Evolutionary conservation across 306 rosid species (phyloP).

Genomic region (Ochetophila trinervis): DNA sequence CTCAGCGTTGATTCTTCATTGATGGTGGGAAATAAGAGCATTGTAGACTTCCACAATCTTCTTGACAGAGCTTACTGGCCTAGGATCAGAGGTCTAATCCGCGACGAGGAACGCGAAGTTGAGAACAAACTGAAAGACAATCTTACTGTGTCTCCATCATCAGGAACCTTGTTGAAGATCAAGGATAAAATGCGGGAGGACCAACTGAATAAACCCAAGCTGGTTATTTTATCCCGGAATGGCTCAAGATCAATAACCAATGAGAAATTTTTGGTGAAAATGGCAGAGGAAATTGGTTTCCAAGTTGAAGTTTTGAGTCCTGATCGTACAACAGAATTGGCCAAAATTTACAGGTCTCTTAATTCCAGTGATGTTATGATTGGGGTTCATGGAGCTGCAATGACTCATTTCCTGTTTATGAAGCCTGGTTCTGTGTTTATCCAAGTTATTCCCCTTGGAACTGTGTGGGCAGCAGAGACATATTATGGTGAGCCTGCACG

Average conservation of each 20-base stretch:
- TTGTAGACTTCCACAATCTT: constrained; percentile 66
- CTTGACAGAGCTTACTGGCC: constrained; percentile 77
- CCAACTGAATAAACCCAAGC: constrained; percentile 39
- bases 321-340: constrained; percentile 60
- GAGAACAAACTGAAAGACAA: constrained; percentile 24
- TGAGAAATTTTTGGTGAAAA: constrained; percentile 59
- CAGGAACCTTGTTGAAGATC: constrained; percentile 27
- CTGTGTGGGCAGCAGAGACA: constrained; percentile 82
- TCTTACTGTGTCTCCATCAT: constrained; percentile 23
- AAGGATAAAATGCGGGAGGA: constrained; percentile 15
- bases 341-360: constrained; percentile 63
- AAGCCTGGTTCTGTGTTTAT: constrained; percentile 67
- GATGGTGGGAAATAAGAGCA: constrained; percentile 56
- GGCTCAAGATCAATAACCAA: constrained; percentile 74
- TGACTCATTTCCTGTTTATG: constrained; percentile 88
- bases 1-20: constrained; percentile 55
- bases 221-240: constrained; percentile 63
- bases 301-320: constrained; percentile 61
- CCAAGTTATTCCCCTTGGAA: constrained; percentile 87
- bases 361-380: constrained; percentile 81
- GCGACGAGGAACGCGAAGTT: constrained; percentile 47
- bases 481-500: constrained; percentile 84
- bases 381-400: constrained; percentile 97
- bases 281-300: constrained; percentile 71
- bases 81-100: constrained; percentile 52